phyloP scores from a whole-genome alignment of 495 filamentous ascomycete genomes.

The Terfezia boudieri region DNA sequence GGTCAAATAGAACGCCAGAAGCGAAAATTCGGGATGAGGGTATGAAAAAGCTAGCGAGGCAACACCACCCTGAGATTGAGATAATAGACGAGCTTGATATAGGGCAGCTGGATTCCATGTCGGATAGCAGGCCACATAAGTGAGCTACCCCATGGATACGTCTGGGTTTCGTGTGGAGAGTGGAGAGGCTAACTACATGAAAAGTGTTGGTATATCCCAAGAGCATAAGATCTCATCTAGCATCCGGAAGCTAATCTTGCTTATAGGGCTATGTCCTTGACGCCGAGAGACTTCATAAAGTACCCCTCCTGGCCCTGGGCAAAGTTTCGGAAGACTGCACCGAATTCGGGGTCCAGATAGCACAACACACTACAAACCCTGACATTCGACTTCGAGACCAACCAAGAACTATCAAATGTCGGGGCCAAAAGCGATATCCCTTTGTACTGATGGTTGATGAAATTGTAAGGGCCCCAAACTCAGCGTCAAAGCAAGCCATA shows the following conservation, averaged over 20 bases:
- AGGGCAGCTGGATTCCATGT: neutral
- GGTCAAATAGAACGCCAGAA: conserved; percentile 20
- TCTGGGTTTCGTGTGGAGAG: too few relatives aligned
- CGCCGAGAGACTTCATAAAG: conserved; percentile 54
- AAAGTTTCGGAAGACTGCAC: conserved; percentile 20
- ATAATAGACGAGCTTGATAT: neutral
- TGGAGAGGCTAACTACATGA: too few relatives aligned
- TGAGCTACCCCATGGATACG: neutral
- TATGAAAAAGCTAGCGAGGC: conserved; percentile 35
- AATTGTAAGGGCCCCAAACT: conserved; percentile 24
- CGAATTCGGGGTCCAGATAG: conserved; percentile 36
- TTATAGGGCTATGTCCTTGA: conserved; percentile 56
- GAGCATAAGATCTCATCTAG: too few relatives aligned
- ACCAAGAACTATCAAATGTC: conserved; percentile 20
- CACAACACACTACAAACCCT: conserved; percentile 42
- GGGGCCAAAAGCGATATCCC: conserved; percentile 33
- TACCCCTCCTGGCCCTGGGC: conserved; percentile 41
- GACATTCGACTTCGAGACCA: conserved; percentile 19
- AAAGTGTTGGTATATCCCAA: too few relatives aligned
- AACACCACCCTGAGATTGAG: neutral
- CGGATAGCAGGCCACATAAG: neutral
- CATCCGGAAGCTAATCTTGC: too few relatives aligned
- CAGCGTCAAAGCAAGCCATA: neutral
- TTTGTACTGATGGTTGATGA: conserved; percentile 62
- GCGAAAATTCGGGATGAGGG: conserved; percentile 20